Evolutionary conservation across 2,329 filamentous ascomycete genomes (phyloP).

Genomic region (Trichophyton rubrum): DNA sequence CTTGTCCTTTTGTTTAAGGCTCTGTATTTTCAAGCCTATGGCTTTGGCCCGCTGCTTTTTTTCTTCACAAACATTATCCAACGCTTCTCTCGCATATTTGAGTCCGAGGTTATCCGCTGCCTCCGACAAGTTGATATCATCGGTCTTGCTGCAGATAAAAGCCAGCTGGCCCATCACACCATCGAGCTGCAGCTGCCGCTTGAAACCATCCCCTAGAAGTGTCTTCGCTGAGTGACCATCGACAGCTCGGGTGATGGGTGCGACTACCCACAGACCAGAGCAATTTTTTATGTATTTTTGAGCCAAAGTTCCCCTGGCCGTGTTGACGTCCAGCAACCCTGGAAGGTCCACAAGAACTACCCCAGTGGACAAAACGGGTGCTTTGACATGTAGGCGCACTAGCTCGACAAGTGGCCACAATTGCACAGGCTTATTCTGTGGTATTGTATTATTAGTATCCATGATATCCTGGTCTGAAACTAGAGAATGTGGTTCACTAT

Average conservation of each 20-base stretch:
- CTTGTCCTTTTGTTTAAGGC: not conserved
- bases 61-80: not conserved
- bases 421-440: constrained; percentile 24
- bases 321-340: constrained; percentile 48
- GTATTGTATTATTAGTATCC: not conserved
- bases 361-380: constrained; percentile 40
- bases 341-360: constrained; percentile 48
- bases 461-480: constrained; percentile 5
- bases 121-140: constrained; percentile 44
- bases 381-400: constrained; percentile 39
- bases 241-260: constrained; percentile 48
- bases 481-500: constrained; percentile 40
- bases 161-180: constrained; percentile 42
- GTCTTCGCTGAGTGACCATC: constrained; percentile 48
- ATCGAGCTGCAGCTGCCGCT: constrained; percentile 48
- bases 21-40: not conserved
- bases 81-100: not conserved
- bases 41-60: not conserved
- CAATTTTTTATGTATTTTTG: constrained; percentile 49
- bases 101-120: constrained; percentile 17
- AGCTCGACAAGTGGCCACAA: constrained; percentile 34
- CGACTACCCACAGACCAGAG: constrained; percentile 49
- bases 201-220: constrained; percentile 46
- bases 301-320: constrained; percentile 46
- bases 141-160: constrained; percentile 52